Evolutionary conservation across 805 yeast species (phyloP).

Genomic region (Candida manassasensis): DNA sequence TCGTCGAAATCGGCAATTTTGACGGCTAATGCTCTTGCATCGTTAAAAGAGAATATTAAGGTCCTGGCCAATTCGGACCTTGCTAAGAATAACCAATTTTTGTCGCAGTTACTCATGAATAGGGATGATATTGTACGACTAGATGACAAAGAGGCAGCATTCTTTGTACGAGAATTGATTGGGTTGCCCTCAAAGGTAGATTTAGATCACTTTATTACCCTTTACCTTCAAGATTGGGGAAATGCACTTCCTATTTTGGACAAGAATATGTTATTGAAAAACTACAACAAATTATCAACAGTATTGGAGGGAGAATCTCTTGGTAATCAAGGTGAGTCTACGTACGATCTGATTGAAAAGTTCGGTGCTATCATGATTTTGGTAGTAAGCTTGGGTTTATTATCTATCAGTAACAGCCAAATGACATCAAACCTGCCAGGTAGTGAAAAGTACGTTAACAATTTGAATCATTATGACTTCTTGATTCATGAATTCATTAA

Average conservation of each 20-base stretch:
- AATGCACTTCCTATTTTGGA: slow-evolving; percentile 64
- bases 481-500: slow-evolving; percentile 59
- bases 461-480: slow-evolving; percentile 49
- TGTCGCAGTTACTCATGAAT: slow-evolving; percentile 24
- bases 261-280: slow-evolving; percentile 59
- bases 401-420: slow-evolving; percentile 37
- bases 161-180: slow-evolving; percentile 35
- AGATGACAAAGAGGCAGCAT: slow-evolving; percentile 36
- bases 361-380: slow-evolving; percentile 52
- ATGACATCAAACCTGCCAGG: slow-evolving; percentile 12
- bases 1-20: slow-evolving; percentile 64
- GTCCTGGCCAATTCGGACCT: slow-evolving; percentile 12
- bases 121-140: slow-evolving; percentile 17
- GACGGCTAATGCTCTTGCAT: slow-evolving; percentile 67
- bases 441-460: slow-evolving; percentile 16
- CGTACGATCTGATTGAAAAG: slow-evolving; percentile 41
- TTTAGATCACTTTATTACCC: slow-evolving; percentile 61
- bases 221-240: slow-evolving; percentile 78
- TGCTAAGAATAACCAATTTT: slow-evolving; percentile 8
- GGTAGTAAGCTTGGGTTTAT: slow-evolving; percentile 44
- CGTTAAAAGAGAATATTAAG: slow-evolving; percentile 47
- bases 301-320: slow-evolving; percentile 35
- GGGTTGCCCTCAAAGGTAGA: slow-evolving; percentile 46
- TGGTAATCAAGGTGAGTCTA: slow-evolving; percentile 7
- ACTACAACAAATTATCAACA: slow-evolving; percentile 46